Percentiles rank a stretch among this genome's conserved stretches.
These are phyloP conservation scores for Aspergillus fructus DNA, from an alignment of 2,329 filamentous ascomycete genomes.

Conservation along the genomic window DNA sequence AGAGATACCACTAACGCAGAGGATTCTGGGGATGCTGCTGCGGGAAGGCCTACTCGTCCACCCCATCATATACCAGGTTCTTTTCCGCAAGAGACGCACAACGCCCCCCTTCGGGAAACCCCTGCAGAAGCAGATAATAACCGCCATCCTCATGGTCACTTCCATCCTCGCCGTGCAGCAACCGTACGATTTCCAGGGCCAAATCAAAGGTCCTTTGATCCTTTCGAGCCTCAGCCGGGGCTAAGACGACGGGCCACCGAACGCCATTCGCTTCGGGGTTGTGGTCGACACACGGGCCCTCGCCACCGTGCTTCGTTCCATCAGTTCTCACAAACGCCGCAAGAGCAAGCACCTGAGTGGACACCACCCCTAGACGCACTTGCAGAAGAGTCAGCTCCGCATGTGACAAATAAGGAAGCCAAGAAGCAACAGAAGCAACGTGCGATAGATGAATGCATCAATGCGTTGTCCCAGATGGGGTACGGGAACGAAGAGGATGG, in stretches of 20 bases:
- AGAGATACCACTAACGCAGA: not conserved
- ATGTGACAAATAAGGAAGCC: not conserved
- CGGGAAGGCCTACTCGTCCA: not conserved
- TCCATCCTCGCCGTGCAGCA: conserved; percentile 4
- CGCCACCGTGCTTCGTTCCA: conserved; percentile 5
- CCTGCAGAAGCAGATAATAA: not conserved
- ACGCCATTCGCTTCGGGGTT: conserved; percentile 20
- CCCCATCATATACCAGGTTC: conserved; percentile 10
- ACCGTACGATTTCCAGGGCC: conserved; percentile 6
- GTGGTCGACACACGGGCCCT: not conserved
- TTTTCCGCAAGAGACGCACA: conserved; percentile 15
- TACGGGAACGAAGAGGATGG: conserved; percentile 38
- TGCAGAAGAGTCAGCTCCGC: not conserved
- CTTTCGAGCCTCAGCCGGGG: conserved; percentile 17
- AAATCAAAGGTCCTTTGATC: conserved; percentile 3
- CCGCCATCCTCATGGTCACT: not conserved
- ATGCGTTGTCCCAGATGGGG: conserved; percentile 39
- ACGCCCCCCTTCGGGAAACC: not conserved
- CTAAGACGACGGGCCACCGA: conserved; percentile 32
- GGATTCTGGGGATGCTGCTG: not conserved
- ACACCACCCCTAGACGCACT: not conserved
- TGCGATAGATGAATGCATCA: conserved; percentile 39
- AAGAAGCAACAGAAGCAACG: conserved; percentile 8
- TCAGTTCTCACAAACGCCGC: not conserved
- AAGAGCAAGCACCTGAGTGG: not conserved